phyloP scores from a whole-genome alignment of 805 yeast genomes.

The Danielia oregonensis region DNA sequence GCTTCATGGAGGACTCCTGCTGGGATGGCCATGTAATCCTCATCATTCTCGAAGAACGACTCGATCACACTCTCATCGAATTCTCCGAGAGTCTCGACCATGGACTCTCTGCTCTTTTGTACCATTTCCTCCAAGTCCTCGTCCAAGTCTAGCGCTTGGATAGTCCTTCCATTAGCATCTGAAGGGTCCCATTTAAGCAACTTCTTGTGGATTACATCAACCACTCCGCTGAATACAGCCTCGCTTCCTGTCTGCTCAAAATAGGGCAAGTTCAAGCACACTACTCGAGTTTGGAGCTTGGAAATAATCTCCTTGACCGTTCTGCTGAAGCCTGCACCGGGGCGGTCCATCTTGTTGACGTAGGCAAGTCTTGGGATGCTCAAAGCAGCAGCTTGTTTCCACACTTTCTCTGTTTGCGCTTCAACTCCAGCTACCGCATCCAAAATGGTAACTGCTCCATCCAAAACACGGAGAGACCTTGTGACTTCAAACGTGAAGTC shows the following conservation, averaged over 20 bases:
- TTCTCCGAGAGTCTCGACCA: constrained; percentile 82
- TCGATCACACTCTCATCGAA: constrained; percentile 75
- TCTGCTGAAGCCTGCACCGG: constrained; percentile 91
- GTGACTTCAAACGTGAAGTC: constrained; percentile 95
- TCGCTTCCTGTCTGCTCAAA: constrained; percentile 42
- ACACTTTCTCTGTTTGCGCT: constrained; percentile 95
- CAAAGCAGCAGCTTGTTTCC: constrained; percentile 76
- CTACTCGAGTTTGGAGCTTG: constrained; percentile 70
- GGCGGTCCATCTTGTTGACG: constrained; percentile 93
- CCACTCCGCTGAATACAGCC: constrained; percentile 57
- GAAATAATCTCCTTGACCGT: constrained; percentile 81
- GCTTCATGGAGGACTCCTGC: constrained; percentile 51
- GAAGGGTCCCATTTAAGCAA: constrained; percentile 48
- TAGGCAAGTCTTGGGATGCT: constrained; percentile 74
- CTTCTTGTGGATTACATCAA: constrained; percentile 69
- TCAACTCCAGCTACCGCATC: constrained; percentile 99
- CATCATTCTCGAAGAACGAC: constrained; percentile 65
- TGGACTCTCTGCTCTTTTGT: constrained; percentile 59
- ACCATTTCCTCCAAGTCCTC: constrained; percentile 46
- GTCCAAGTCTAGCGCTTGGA: constrained; percentile 44
- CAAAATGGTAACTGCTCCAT: constrained; percentile 88
- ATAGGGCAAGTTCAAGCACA: constrained; percentile 73
- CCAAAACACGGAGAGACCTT: constrained; percentile 83
- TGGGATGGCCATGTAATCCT: constrained; percentile 67
- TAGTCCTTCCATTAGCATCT: constrained; percentile 47